Evolutionary conservation across 129 eudicot species (phyloP).

Genomic region (Ambrosia trifida): DNA sequence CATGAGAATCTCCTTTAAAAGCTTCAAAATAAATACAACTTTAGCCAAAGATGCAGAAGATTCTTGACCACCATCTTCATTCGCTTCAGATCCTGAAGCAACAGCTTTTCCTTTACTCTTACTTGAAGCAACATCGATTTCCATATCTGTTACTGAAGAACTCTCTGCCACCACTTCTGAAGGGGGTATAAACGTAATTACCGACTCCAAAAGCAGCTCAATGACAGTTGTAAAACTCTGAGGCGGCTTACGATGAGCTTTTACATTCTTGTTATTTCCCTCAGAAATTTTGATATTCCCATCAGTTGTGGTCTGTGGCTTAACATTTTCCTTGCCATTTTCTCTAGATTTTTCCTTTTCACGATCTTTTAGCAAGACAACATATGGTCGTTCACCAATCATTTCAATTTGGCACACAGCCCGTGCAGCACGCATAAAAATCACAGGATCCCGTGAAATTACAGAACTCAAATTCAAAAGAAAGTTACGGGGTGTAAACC

Average conservation of each 20-base stretch:
- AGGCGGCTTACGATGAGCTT: slow-evolving; percentile 79
- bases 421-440: slow-evolving; percentile 82
- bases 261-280: slow-evolving; percentile 54
- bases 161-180: slow-evolving; percentile 37
- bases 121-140: slow-evolving; percentile 59
- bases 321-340: slow-evolving; percentile 72
- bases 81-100: slow-evolving; percentile 55
- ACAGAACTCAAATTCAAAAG: slow-evolving; percentile 65
- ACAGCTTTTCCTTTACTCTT: slow-evolving; percentile 93
- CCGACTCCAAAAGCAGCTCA: slow-evolving; percentile 78
- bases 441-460: slow-evolving; percentile 81
- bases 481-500: slow-evolving; percentile 82
- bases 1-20: slow-evolving; percentile 75
- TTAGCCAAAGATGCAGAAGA: slow-evolving; percentile 78
- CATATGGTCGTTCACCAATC: slow-evolving; percentile 87
- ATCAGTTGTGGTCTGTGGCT: slow-evolving; percentile 49
- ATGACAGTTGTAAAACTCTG: slow-evolving; percentile 73
- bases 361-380: slow-evolving; percentile 86
- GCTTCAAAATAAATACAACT: slow-evolving; percentile 81
- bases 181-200: slow-evolving; percentile 63
- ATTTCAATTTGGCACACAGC: slow-evolving; percentile 93
- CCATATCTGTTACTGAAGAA: slow-evolving; percentile 71
- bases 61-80: slow-evolving; percentile 55
- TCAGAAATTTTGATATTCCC: slow-evolving; percentile 62
- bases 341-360: slow-evolving; percentile 84